Evolutionary conservation across 495 filamentous ascomycete genomes (phyloP), one percentile per base, ranked within the genome.

Genomic region (Sabuloglossum arenarium): DNA sequence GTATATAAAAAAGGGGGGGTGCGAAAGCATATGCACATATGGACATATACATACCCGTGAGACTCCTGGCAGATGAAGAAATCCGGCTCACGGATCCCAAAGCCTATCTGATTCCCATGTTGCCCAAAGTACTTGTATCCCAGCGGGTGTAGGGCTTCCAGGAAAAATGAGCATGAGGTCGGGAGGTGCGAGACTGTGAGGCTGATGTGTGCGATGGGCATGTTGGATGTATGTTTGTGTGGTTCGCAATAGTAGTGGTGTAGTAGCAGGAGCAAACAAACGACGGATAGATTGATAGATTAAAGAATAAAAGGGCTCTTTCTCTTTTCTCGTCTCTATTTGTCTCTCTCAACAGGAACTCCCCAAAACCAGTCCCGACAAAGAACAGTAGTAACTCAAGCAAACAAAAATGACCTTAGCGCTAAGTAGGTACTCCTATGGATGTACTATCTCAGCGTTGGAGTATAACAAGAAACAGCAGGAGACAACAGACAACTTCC

Each of bases 161-260:
- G 76, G 67, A 85, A 94, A 71, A 89, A 90, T 0, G 84, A 89
- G 45, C 79, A 80, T 8, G 85, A 82, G 21, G 79, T 80, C 8
- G 86, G 79, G 39, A 91, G 81, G 64, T 89, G 79, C 47, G 78
- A 80, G 62, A 90, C 86, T 24, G 74, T 79, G 46, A 82, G 68
- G 58, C 73, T 75, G 58, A 80, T 67, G 61, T 80, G 73, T 27
- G 77, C 77, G 58, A 79, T 65, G 57, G 77, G 75, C 79, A 80
- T 81, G 32, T 58, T 5, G 23, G 9, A 2, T 5, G 25, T 14
- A 14, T 23, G 5, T 3, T 47, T 21, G 45, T 47, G 24, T 39
- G 34, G 34, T 39, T 16, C 16, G 16, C n/a, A n/a, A 14, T 37
- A 14, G n/a, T 54, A 14, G 51, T 30, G 28, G 19, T 54, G 23